Conservation (phyloP, 306 rosid species). For the Sophora flavescens region DNA sequence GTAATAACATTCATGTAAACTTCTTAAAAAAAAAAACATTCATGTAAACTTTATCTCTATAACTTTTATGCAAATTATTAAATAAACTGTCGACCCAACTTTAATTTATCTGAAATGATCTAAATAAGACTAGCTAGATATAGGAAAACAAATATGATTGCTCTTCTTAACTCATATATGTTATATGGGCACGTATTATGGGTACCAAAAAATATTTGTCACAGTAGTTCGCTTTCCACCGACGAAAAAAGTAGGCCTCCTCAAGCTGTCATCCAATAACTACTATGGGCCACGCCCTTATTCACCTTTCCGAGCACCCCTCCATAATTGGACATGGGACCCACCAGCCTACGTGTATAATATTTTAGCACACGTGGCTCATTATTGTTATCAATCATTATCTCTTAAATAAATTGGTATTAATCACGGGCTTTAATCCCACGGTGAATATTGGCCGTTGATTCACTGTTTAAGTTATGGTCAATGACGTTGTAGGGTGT, state of each 20-base stretch:
- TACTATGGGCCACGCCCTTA: neutral
- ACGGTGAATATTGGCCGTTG: neutral
- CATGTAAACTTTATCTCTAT: no score
- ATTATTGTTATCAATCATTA: neutral
- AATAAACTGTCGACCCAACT: no score
- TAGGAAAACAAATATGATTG: no score
- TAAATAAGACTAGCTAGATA: no score
- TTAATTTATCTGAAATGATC: no score
- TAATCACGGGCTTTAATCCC: neutral
- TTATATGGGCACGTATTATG: no score
- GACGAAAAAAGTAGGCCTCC: slow-evolving; percentile 44
- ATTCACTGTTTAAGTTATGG: neutral
- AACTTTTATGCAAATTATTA: no score
- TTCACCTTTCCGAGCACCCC: neutral
- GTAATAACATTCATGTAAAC: no score
- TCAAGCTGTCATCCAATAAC: slow-evolving; percentile 40
- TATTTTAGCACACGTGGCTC: slow-evolving; percentile 35
- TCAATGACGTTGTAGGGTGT: neutral
- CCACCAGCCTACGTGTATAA: slow-evolving; percentile 30
- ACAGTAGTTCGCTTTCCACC: slow-evolving; percentile 33
- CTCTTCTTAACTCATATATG: no score
- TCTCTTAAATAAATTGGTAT: neutral
- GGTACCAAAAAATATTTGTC: no score
- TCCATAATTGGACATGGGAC: slow-evolving; percentile 9
- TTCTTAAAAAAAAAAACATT: no score